Evolutionary conservation across 306 rosid genomes (phyloP).

Genomic region (Vigna unguiculata): DNA sequence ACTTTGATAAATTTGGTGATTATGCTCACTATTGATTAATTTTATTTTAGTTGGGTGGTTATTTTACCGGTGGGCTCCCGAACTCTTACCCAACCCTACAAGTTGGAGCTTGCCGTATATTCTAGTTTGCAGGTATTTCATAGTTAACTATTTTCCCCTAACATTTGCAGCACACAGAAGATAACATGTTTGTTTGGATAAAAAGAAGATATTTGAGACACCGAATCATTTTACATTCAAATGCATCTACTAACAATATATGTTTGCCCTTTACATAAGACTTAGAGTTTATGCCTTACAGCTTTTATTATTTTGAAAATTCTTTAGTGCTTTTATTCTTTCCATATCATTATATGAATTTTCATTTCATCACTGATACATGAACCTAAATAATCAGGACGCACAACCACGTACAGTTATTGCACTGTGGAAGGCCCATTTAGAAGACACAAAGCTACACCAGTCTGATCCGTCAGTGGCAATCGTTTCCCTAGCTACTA

Average conservation of each 20-base stretch:
- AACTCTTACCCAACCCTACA: slow-evolving; percentile 69
- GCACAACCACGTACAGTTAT: slow-evolving; percentile 75
- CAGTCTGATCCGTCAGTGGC: slow-evolving; percentile 85
- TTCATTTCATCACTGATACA: slow-evolving; percentile 28
- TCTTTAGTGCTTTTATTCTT: slow-evolving; percentile 11
- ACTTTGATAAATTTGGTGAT: slow-evolving; percentile 14
- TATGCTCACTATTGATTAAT: slow-evolving; percentile 36
- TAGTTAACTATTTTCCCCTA: slow-evolving; percentile 21
- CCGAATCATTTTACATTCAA: slow-evolving; percentile 21
- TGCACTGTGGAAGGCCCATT: slow-evolving; percentile 83
- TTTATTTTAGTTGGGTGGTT: slow-evolving; percentile 85
- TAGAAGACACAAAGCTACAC: slow-evolving; percentile 78
- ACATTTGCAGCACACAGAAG: slow-evolving; percentile 5
- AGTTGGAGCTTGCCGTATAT: slow-evolving; percentile 96
- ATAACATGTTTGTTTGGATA: slow-evolving; percentile 12
- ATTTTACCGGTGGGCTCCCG: slow-evolving; percentile 84
- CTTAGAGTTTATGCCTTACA: slow-evolving; percentile 39
- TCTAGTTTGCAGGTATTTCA: slow-evolving; percentile 75
- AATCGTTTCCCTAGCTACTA: slow-evolving; percentile 58
- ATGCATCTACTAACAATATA: slow-evolving; percentile 29
- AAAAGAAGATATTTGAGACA: slow-evolving; percentile 21
- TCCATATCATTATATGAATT: slow-evolving; percentile 30
- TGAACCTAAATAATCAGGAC: slow-evolving; percentile 66
- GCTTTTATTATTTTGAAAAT: slow-evolving; percentile 15
- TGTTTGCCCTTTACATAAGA: slow-evolving; percentile 7